These are phyloP conservation scores for Lachancea cidri DNA, from an alignment of 805 yeast genomes.

Conservation along the genomic window DNA sequence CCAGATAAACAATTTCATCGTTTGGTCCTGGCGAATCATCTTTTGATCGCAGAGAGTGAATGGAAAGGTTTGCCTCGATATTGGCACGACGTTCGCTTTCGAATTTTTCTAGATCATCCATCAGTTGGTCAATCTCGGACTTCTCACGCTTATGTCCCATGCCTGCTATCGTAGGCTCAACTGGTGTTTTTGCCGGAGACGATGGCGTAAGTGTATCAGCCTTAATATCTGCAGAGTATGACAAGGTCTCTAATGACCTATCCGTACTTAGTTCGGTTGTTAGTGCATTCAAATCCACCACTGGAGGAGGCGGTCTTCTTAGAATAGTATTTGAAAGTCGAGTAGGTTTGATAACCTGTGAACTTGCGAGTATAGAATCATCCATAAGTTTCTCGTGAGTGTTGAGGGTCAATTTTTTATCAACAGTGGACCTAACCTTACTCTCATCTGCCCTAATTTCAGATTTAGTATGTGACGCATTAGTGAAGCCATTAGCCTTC, in stretches of 20 bases:
- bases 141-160: conserved; percentile 25
- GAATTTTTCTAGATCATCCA: conserved; percentile 30
- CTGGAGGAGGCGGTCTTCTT: conserved; percentile 15
- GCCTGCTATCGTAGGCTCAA: background rate
- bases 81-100: conserved; percentile 10
- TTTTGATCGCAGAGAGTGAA: background rate
- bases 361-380: too few relatives aligned
- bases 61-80: background rate
- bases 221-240: background rate
- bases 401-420: too few relatives aligned
- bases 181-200: background rate
- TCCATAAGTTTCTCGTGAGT: too few relatives aligned
- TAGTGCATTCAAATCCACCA: conserved; percentile 3
- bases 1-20: background rate
- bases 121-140: conserved; percentile 32
- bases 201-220: background rate
- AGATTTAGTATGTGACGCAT: too few relatives aligned
- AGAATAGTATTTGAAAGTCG: background rate
- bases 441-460: too few relatives aligned
- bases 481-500: too few relatives aligned
- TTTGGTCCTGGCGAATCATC: background rate
- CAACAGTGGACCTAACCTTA: too few relatives aligned
- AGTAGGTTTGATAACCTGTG: too few relatives aligned
- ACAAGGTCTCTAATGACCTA: background rate
- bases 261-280: background rate